phyloP scores from a whole-genome alignment of 2,329 filamentous ascomycete genomes.

The Fusarium liriodendri region DNA sequence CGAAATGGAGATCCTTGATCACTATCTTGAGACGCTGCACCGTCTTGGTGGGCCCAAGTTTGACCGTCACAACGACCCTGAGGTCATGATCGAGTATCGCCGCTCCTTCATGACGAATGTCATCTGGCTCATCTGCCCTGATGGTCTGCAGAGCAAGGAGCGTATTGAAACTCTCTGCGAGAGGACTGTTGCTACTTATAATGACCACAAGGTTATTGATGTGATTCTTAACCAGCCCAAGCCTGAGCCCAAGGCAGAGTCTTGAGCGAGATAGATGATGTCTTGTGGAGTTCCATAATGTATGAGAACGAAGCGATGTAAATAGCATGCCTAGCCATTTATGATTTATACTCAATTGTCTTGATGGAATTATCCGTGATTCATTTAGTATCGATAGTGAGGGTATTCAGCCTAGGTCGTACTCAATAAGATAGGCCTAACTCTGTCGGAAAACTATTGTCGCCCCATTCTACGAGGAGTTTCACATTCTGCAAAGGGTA shows the following conservation, averaged over 20 bases:
- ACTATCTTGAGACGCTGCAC: conserved; percentile 32
- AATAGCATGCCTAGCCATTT: not conserved
- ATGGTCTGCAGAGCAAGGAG: conserved; percentile 49
- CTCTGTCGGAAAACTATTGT: not conserved
- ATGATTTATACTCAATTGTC: not conserved
- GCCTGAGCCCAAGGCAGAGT: not conserved
- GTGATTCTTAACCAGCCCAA: conserved; percentile 24
- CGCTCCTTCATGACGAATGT: conserved; percentile 42
- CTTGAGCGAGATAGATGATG: not conserved
- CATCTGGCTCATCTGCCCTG: conserved; percentile 40
- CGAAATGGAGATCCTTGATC: conserved; percentile 48
- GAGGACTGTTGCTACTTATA: conserved; percentile 49
- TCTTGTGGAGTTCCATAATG: not conserved
- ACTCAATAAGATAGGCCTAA: not conserved
- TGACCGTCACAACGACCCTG: conserved; percentile 29
- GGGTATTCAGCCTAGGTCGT: not conserved
- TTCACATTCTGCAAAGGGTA: not conserved
- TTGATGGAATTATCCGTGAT: not conserved
- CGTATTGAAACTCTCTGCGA: conserved; percentile 48
- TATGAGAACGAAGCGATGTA: not conserved
- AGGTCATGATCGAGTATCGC: conserved; percentile 43
- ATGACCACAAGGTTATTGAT: conserved; percentile 54
- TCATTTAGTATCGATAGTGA: not conserved
- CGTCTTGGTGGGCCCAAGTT: conserved; percentile 26
- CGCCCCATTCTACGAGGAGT: not conserved